Percentiles rank a stretch among this genome's conserved stretches.
Conservation (phyloP, 2,329 filamentous ascomycete species). For the Cryphonectria parasitica region DNA sequence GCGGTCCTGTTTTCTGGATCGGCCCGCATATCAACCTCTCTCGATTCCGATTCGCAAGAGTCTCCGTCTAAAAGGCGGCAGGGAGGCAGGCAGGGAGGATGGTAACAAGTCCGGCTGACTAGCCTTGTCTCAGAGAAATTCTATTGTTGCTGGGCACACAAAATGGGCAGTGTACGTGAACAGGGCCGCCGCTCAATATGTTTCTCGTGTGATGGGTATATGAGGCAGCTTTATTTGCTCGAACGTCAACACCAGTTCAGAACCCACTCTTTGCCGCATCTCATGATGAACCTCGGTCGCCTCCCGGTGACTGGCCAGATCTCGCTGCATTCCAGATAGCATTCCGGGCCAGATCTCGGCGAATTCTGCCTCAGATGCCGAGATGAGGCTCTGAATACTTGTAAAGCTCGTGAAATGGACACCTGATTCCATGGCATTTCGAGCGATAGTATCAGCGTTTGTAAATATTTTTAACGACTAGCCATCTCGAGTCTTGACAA, state of each 20-base stretch:
- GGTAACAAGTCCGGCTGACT: not conserved
- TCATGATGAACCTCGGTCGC: conserved; percentile 4
- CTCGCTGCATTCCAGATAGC: not conserved
- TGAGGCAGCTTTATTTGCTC: not conserved
- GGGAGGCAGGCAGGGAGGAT: not conserved
- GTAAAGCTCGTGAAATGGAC: not conserved
- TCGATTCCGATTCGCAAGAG: not conserved
- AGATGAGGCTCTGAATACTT: not conserved
- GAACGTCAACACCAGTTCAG: not conserved
- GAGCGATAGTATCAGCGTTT: conserved; percentile 7
- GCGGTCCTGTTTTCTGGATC: conserved; percentile 10
- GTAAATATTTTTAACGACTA: not conserved
- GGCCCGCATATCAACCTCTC: not conserved
- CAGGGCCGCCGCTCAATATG: not conserved
- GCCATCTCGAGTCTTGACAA: not conserved
- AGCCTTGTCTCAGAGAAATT: not conserved
- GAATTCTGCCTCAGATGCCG: not conserved
- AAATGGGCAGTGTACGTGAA: not conserved
- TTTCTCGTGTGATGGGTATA: not conserved
- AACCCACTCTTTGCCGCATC: conserved; percentile 5
- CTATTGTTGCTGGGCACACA: not conserved
- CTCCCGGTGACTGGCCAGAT: conserved; percentile 7
- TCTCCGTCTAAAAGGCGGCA: not conserved
- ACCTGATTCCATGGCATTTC: not conserved
- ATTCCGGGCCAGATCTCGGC: not conserved